Conservation (phyloP, 306 rosid genomes). For the Chamaecrista fasciculata region DNA sequence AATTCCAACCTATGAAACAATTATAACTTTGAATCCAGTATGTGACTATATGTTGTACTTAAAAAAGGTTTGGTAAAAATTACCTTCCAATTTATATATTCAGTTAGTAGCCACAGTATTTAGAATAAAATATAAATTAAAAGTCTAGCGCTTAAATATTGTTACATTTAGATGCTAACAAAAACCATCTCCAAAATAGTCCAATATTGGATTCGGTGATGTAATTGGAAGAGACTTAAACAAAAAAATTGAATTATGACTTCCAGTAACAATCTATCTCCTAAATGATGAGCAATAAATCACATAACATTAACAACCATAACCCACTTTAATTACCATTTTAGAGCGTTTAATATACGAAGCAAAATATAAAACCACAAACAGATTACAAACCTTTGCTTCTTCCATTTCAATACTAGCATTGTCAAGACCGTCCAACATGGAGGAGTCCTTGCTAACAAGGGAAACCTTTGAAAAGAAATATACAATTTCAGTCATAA, state of each 20-base stretch:
- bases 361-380: slow-evolving; percentile 19
- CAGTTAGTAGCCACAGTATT: neutral
- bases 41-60: neutral
- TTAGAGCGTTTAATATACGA: neutral
- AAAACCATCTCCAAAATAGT: slow-evolving; percentile 3
- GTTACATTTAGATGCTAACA: neutral
- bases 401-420: slow-evolving; percentile 96
- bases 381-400: slow-evolving; percentile 64
- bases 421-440: slow-evolving; percentile 99
- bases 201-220: slow-evolving; percentile 18
- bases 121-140: neutral
- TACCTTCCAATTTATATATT: neutral
- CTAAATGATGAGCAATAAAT: slow-evolving; percentile 28
- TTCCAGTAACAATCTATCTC: slow-evolving; percentile 16
- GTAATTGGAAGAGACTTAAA: slow-evolving; percentile 6
- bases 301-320: slow-evolving; percentile 7
- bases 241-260: neutral
- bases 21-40: neutral
- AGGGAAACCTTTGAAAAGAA: slow-evolving; percentile 69
- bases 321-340: slow-evolving; percentile 21
- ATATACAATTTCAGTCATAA: slow-evolving; percentile 39
- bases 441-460: slow-evolving; percentile 97
- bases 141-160: neutral
- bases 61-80: no score
- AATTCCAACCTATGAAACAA: no score